These are phyloP conservation scores for Botrytis cinerea DNA, from an alignment of 2,329 filamentous ascomycete species.

Conservation along the genomic window DNA sequence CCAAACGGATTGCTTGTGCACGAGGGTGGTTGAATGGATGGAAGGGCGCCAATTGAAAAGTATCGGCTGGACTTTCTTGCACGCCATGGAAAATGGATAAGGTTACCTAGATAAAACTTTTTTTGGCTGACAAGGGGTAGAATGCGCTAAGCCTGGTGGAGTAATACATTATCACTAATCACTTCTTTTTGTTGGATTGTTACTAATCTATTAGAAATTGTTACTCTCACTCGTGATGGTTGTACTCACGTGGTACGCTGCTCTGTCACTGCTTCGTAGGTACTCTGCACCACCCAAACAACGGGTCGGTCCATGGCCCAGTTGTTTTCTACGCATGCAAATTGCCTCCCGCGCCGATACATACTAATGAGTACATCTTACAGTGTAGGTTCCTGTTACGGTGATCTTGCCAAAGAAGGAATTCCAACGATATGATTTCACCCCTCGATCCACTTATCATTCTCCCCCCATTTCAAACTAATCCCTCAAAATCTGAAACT, in stretches of 20 bases:
- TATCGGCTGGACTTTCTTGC: not conserved
- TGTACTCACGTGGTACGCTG: not conserved
- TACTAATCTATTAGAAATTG: not conserved
- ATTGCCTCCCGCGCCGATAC: not conserved
- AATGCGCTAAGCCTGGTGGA: not conserved
- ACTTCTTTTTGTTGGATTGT: not conserved
- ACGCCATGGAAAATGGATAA: not conserved
- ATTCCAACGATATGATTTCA: not conserved
- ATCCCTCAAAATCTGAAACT: not conserved
- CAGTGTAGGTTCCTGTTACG: not conserved
- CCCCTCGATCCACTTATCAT: not conserved
- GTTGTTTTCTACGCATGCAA: not conserved
- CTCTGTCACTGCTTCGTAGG: too few species aligned
- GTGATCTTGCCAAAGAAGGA: not conserved
- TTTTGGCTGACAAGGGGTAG: not conserved
- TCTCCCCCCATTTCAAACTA: not conserved
- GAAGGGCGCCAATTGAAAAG: not conserved
- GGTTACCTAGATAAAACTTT: not conserved
- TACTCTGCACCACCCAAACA: not conserved
- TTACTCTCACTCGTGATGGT: not conserved
- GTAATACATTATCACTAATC: not conserved
- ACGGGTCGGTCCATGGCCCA: not conserved
- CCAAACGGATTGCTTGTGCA: not conserved
- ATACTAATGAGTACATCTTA: not conserved
- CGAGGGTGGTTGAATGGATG: slow-evolving; percentile 1